A percentile compares a stretch with the other conserved stretches of the same genome.
These are phyloP conservation scores for Clitopilus hobsonii DNA, from an alignment of 768 basidiomycete genomes.

Conservation along the genomic window DNA sequence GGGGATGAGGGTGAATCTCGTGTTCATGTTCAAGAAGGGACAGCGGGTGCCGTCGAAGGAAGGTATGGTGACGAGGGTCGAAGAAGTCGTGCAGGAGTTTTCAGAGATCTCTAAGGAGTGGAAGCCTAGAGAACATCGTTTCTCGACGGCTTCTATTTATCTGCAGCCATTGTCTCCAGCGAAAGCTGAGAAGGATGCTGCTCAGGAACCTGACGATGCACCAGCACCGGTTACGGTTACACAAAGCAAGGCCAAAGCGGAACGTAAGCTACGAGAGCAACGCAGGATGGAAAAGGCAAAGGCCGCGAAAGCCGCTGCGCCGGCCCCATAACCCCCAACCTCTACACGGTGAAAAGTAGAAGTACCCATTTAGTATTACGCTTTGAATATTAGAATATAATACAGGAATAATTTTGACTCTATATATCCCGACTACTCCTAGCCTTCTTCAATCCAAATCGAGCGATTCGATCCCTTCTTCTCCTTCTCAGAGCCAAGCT, in stretches of 20 bases:
- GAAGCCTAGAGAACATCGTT: slow-evolving; percentile 37
- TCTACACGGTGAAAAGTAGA: too few species aligned
- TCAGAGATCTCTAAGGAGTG: slow-evolving; percentile 51
- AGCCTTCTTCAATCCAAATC: not conserved
- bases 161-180: too few species aligned
- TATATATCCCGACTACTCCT: not conserved
- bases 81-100: slow-evolving; percentile 36
- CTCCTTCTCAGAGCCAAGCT: not conserved
- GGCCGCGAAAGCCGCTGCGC: too few species aligned
- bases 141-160: slow-evolving; percentile 33
- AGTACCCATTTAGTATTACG: not conserved
- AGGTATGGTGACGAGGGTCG: slow-evolving; percentile 41
- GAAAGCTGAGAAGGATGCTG: slow-evolving; percentile 35
- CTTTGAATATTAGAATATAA: not conserved
- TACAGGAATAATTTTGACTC: not conserved
- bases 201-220: not conserved
- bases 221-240: not conserved
- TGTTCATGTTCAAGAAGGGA: slow-evolving; percentile 46
- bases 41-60: slow-evolving; percentile 25
- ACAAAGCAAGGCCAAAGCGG: not conserved
- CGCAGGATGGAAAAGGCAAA: too few species aligned
- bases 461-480: not conserved
- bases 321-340: too few species aligned
- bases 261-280: not conserved
- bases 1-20: slow-evolving; percentile 53